Conservation (phyloP, 805 yeast species). For the Osmozyma mogii region DNA sequence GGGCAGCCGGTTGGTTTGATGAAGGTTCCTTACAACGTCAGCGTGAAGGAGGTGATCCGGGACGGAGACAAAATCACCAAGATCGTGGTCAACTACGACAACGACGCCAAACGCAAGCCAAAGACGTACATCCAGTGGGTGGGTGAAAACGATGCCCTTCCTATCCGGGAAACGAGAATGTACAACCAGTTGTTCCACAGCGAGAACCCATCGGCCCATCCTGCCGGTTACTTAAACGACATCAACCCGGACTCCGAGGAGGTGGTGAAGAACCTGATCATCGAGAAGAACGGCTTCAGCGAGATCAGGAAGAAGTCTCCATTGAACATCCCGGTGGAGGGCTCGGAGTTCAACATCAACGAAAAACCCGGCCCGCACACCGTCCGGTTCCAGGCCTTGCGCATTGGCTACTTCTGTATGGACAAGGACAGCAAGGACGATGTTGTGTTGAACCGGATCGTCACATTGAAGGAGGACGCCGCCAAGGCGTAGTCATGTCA, state of each 20-base stretch:
- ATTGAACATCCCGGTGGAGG: slow-evolving; percentile 54
- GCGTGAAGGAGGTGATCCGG: slow-evolving; percentile 60
- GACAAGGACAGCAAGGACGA: slow-evolving; percentile 68
- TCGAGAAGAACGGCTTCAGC: slow-evolving; percentile 64
- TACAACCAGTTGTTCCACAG: slow-evolving; percentile 83
- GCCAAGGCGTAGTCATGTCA: slow-evolving; percentile 37
- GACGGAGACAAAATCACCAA: slow-evolving; percentile 54
- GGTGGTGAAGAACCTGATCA: slow-evolving; percentile 52
- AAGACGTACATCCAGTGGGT: slow-evolving; percentile 98
- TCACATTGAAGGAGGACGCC: slow-evolving; percentile 81
- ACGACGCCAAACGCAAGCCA: slow-evolving; percentile 63
- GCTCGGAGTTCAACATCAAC: slow-evolving; percentile 59
- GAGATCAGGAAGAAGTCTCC: slow-evolving; percentile 69
- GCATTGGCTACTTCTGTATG: slow-evolving; percentile 92
- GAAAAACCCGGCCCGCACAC: slow-evolving; percentile 11
- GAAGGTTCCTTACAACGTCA: slow-evolving; percentile 79
- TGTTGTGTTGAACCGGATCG: slow-evolving; percentile 81
- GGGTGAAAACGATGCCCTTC: slow-evolving; percentile 54
- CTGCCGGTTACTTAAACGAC: slow-evolving; percentile 83
- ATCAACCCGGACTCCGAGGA: slow-evolving; percentile 75
- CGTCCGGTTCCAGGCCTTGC: slow-evolving; percentile 92
- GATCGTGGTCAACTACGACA: slow-evolving; percentile 76
- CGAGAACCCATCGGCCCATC: slow-evolving; percentile 84
- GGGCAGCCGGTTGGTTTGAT: slow-evolving; percentile 91
- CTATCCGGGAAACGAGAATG: slow-evolving; percentile 69